Evolutionary conservation across 208 protist genomes (phyloP).

Genomic region (Polymyxa betae): DNA sequence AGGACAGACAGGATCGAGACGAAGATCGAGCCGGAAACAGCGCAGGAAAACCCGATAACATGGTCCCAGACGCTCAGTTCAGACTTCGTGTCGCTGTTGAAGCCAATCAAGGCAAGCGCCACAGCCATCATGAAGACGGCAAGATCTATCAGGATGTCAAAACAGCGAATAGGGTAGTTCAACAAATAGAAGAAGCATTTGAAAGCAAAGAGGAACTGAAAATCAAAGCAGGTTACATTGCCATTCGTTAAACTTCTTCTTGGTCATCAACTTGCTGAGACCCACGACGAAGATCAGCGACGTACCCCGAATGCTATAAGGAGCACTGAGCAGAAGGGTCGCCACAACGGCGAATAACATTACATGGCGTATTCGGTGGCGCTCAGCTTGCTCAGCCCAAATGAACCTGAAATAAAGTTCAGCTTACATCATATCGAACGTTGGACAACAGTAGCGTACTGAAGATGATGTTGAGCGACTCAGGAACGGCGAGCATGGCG

Average conservation of each 20-base stretch:
- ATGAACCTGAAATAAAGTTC: background rate
- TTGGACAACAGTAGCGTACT: background rate
- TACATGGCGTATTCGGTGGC: background rate
- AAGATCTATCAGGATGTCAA: background rate
- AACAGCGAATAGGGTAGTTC: no score
- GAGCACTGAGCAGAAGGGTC: background rate
- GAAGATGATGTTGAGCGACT: background rate
- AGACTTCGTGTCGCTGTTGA: background rate
- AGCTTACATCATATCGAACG: background rate
- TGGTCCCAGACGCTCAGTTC: background rate
- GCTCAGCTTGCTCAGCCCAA: background rate
- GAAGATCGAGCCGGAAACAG: background rate
- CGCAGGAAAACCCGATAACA: background rate
- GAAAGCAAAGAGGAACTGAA: no score
- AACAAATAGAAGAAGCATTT: no score
- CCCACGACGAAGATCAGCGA: background rate
- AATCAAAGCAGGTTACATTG: no score
- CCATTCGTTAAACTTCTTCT: no score
- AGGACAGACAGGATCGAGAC: background rate
- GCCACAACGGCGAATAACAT: background rate
- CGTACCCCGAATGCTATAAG: background rate
- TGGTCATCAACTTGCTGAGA: background rate
- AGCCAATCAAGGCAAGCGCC: background rate
- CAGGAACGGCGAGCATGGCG: no score
- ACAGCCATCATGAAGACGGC: background rate